A percentile compares a stretch with the other conserved stretches of the same genome.
phyloP scores from a whole-genome alignment of 2,329 filamentous ascomycete species.

The Leptodontidium sp. region DNA sequence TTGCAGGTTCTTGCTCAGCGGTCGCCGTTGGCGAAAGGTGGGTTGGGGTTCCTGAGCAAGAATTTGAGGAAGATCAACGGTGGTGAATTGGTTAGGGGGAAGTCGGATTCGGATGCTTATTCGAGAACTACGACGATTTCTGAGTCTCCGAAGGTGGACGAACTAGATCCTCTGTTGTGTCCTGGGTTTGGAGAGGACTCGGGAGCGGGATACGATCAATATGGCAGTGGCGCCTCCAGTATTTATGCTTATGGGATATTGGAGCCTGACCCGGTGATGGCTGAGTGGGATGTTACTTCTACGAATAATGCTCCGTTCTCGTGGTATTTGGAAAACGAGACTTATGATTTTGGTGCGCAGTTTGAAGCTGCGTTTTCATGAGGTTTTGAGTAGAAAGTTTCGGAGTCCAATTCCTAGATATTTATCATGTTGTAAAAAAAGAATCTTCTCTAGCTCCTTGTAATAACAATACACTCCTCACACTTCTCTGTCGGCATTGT shows the following conservation, averaged over 20 bases:
- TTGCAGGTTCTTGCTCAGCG: conserved; percentile 2
- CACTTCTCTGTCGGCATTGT: too few relatives aligned
- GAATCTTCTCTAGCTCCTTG: too few relatives aligned
- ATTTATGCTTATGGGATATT: neutral
- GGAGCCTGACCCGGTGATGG: neutral
- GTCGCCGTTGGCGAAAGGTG: conserved; percentile 2
- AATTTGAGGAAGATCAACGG: neutral
- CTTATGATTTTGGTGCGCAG: conserved; percentile 1
- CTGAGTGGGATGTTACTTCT: neutral
- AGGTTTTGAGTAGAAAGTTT: neutral
- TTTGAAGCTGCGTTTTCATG: neutral
- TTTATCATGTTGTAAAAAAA: too few relatives aligned
- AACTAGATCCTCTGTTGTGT: neutral
- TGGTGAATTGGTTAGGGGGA: too few relatives aligned
- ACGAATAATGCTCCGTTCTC: neutral
- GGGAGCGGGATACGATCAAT: neutral
- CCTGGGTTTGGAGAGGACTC: neutral
- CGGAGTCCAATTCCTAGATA: too few relatives aligned
- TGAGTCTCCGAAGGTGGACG: neutral
- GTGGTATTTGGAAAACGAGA: neutral
- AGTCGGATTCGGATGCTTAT: neutral
- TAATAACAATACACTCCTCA: too few relatives aligned
- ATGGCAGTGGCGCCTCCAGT: too few relatives aligned
- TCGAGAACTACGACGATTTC: too few relatives aligned
- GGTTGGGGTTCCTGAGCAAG: neutral